Conservation (phyloP, 352 stramenopile genomes). For the Pythium volutum region DNA sequence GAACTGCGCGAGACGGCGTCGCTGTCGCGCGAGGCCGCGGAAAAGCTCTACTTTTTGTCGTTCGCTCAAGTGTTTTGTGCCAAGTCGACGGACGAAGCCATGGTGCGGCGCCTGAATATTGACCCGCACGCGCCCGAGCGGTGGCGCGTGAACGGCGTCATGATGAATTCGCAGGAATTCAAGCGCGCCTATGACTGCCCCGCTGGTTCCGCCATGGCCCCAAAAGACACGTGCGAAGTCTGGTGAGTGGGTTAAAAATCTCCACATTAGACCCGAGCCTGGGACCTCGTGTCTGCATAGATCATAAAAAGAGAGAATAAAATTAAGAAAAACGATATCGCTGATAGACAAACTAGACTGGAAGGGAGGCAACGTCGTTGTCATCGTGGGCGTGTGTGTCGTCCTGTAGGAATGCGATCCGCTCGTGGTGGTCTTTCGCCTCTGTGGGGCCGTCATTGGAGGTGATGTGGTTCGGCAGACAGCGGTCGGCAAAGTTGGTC, state of each 20-base stretch:
- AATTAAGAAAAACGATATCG: neutral
- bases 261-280: too few species aligned
- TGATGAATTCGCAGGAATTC: constrained; percentile 81
- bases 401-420: constrained; percentile 8
- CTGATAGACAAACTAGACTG: constrained; percentile 6
- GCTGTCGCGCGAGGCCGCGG: constrained; percentile 23
- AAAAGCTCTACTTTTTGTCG: constrained; percentile 78
- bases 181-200: constrained; percentile 54
- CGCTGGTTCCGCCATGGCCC: constrained; percentile 59
- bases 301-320: neutral
- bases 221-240: constrained; percentile 61
- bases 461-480: constrained; percentile 26
- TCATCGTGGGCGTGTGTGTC: neutral
- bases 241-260: constrained; percentile 50
- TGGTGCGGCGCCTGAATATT: constrained; percentile 44
- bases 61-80: constrained; percentile 74
- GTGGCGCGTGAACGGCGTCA: constrained; percentile 76
- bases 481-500: constrained; percentile 43
- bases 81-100: constrained; percentile 55
- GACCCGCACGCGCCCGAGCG: constrained; percentile 64
- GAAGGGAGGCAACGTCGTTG: constrained; percentile 20
- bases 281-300: too few species aligned
- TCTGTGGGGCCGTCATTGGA: neutral
- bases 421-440: neutral
- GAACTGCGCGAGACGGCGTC: constrained; percentile 15